Percentiles rank a stretch among this genome's conserved stretches.
phyloP scores from a whole-genome alignment of 1,139 yeast species.

The Suhomyces anneliseae region DNA sequence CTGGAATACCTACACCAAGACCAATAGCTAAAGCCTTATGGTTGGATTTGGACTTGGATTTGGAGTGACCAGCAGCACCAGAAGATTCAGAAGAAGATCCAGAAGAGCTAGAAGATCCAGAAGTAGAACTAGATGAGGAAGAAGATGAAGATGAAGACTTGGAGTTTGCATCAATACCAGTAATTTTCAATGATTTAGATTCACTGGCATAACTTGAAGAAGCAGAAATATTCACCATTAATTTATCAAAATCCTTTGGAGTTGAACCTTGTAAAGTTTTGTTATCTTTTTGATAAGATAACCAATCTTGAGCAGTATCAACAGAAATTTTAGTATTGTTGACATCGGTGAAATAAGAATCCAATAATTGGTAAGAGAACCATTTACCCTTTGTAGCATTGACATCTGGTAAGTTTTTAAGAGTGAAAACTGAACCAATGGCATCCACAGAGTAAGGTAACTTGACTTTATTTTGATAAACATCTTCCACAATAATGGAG shows the following conservation, averaged over 20 bases:
- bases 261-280: slow-evolving; percentile 67
- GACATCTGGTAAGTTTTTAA: slow-evolving; percentile 49
- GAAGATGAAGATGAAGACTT: slow-evolving; percentile 17
- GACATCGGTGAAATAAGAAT: slow-evolving; percentile 55
- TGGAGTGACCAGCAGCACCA: slow-evolving; percentile 15
- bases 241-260: slow-evolving; percentile 56
- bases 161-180: slow-evolving; percentile 46
- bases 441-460: slow-evolving; percentile 55
- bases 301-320: slow-evolving; percentile 53
- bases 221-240: slow-evolving; percentile 57
- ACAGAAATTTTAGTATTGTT: slow-evolving; percentile 52
- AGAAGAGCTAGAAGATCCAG: slow-evolving; percentile 21
- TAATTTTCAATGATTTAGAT: slow-evolving; percentile 49
- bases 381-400: slow-evolving; percentile 66
- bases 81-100: slow-evolving; percentile 18
- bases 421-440: slow-evolving; percentile 54
- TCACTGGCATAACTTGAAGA: slow-evolving; percentile 34
- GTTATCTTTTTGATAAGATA: slow-evolving; percentile 57
- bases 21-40: slow-evolving; percentile 71
- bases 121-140: slow-evolving; percentile 18
- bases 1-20: slow-evolving; percentile 83
- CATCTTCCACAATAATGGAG: slow-evolving; percentile 59
- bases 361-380: slow-evolving; percentile 54
- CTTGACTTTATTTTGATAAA: slow-evolving; percentile 62
- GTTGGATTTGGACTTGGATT: slow-evolving; percentile 18